Conservation (phyloP, 305 asterid genomes). For the Fraxinus sp. region DNA sequence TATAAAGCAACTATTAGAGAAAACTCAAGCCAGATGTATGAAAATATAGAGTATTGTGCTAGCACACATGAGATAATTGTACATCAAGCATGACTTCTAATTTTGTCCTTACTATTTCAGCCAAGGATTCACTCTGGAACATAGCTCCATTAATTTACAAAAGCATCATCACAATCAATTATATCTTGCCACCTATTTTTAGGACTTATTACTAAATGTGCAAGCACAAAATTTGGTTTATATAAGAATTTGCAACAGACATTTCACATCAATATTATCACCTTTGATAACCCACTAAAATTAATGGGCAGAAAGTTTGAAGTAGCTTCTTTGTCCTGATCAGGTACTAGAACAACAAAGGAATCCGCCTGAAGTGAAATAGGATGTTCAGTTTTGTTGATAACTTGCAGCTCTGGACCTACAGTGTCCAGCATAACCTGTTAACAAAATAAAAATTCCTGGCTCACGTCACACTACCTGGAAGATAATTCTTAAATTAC, state of each 20-base stretch:
- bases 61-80: neutral
- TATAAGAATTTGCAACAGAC: neutral
- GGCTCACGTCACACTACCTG: neutral
- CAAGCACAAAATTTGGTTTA: neutral
- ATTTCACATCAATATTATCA: slow-evolving; percentile 14
- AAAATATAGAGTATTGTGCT: neutral
- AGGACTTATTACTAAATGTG: neutral
- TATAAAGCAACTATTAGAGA: neutral
- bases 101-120: neutral
- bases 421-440: slow-evolving; percentile 92
- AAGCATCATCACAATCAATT: neutral
- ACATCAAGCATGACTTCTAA: neutral
- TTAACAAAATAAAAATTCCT: neutral
- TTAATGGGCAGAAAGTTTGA: slow-evolving; percentile 71
- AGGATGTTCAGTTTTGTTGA: slow-evolving; percentile 58
- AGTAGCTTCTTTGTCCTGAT: slow-evolving; percentile 67
- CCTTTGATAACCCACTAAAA: slow-evolving; percentile 67
- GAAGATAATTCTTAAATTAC: neutral
- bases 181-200: neutral
- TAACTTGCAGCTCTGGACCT: slow-evolving; percentile 83
- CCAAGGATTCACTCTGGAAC: neutral
- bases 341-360: slow-evolving; percentile 57
- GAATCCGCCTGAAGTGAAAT: slow-evolving; percentile 61
- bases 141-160: neutral
- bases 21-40: neutral